Base-by-base conservation (phyloP, 2,329 filamentous ascomycete genomes). In the Diaporthe caulivora region DNA sequence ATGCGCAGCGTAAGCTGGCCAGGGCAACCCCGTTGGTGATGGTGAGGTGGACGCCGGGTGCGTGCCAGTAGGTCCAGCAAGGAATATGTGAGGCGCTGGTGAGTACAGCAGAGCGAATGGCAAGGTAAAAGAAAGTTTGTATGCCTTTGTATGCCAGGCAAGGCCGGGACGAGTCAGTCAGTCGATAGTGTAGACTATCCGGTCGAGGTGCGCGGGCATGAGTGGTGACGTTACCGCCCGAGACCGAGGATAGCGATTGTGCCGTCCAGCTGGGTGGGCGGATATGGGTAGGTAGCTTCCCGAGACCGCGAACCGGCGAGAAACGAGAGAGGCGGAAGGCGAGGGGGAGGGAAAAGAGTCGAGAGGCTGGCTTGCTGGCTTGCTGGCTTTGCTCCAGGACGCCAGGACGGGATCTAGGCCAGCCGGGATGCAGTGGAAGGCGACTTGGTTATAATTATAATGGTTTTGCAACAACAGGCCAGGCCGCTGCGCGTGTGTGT, bases 161-260 rank as follows among this genome's bases (percentile, higher is more conserved):
- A 26, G 60, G 47, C 31, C 29, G 53, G 29, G 31, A 53, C 62
- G 47, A 53, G 62, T 53, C 44, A 67, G 60, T 64, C 7, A 64
- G 42, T 64, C 60, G 49, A 47, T 51, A 18, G 44, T 51, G 21
- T 15, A 51, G 17, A 37, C 29, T 40, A 26, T 67, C 44, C 15
- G 29, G 60, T 40, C 47, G 60, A 65, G 60, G 29, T 51, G 60
- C 60, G 44, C 60, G 44, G 60, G 60, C 44, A 29, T 26, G 31
- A 65, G 60, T 65, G 60, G 44, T 65, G 60, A 65, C 60, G 60
- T 65, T 65, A 65, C 44, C 49, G 60, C 60, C 60, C 60, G 60
- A 65, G 60, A 11, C 60, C 60, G 60, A 65, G 42, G 21, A 18
- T 34, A 51, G 44, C 60, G 60, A n/a, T 34, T 29, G 60, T 15